Evolutionary conservation across 2,329 filamentous ascomycete genomes (phyloP).

Genomic region (Hypoxylon sp.): DNA sequence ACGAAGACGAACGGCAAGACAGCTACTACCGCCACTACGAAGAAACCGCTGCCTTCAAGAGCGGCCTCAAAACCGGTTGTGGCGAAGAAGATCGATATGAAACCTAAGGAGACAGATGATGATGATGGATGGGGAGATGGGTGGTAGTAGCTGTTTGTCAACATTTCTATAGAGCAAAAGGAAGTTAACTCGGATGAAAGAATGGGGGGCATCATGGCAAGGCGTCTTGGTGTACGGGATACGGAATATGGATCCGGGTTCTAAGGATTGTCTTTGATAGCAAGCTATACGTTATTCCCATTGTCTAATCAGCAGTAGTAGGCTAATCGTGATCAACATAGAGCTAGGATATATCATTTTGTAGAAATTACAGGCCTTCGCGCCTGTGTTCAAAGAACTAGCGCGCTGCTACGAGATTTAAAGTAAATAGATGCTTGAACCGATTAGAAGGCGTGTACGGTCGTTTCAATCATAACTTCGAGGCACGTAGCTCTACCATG

Average conservation of each 20-base stretch:
- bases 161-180: slow-evolving; percentile 3
- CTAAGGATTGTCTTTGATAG: slow-evolving; percentile 11
- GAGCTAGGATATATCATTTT: slow-evolving; percentile 5
- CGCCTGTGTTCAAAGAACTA: background rate
- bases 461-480: too few relatives aligned
- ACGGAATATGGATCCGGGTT: background rate
- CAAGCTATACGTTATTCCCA: slow-evolving; percentile 3
- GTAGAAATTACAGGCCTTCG: background rate
- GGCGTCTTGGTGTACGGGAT: slow-evolving; percentile 35
- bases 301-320: background rate
- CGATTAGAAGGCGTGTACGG: background rate
- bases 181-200: background rate
- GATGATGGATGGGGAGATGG: slow-evolving; percentile 76
- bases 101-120: slow-evolving; percentile 71
- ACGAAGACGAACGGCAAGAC: slow-evolving; percentile 68
- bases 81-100: slow-evolving; percentile 78
- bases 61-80: slow-evolving; percentile 62
- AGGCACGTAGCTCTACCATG: background rate
- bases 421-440: background rate
- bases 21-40: slow-evolving; percentile 53
- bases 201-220: slow-evolving; percentile 28
- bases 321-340: slow-evolving; percentile 9
- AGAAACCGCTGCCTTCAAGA: slow-evolving; percentile 59
- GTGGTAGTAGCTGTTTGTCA: slow-evolving; percentile 61
- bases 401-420: background rate